These are phyloP conservation scores for Boletus tylopilopsis DNA, from an alignment of 768 basidiomycete genomes.

Conservation along the genomic window DNA sequence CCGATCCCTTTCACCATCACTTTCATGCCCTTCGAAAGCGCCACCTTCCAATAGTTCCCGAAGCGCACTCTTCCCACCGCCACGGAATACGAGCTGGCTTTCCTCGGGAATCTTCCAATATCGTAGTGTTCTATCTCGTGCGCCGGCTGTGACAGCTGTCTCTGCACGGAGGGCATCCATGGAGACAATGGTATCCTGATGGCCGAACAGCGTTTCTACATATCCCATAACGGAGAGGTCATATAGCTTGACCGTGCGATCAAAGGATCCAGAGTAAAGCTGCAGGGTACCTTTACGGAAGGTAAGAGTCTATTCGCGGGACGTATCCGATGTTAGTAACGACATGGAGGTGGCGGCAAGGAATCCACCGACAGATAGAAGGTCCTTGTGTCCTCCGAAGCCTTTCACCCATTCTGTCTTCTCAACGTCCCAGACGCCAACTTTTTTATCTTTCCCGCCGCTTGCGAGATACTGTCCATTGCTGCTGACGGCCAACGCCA, in stretches of 20 bases:
- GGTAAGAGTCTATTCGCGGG: constrained; percentile 48
- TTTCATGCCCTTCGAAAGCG: constrained; percentile 52
- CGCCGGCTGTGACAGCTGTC: constrained; percentile 82
- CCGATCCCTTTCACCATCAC: constrained; percentile 41
- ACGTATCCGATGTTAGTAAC: neutral
- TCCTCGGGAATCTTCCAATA: constrained; percentile 98
- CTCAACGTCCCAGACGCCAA: constrained; percentile 86
- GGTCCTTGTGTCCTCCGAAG: constrained; percentile 75
- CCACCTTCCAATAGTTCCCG: constrained; percentile 80
- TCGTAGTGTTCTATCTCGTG: constrained; percentile 84
- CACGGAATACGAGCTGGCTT: constrained; percentile 92
- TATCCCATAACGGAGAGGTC: constrained; percentile 83
- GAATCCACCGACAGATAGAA: constrained; percentile 55
- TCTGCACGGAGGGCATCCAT: constrained; percentile 82
- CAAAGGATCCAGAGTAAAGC: constrained; percentile 73
- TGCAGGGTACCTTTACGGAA: constrained; percentile 73
- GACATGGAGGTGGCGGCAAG: constrained; percentile 37
- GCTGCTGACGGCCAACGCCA: constrained; percentile 76
- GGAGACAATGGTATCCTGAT: constrained; percentile 82
- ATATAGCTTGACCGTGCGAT: constrained; percentile 88
- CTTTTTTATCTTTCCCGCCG: constrained; percentile 76
- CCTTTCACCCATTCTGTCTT: constrained; percentile 73
- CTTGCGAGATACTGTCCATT: constrained; percentile 86
- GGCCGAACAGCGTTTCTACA: constrained; percentile 95
- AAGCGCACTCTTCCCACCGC: constrained; percentile 82